These are phyloP conservation scores for Inosperma sp. DNA, from an alignment of 768 basidiomycete genomes.

Conservation along the genomic window DNA sequence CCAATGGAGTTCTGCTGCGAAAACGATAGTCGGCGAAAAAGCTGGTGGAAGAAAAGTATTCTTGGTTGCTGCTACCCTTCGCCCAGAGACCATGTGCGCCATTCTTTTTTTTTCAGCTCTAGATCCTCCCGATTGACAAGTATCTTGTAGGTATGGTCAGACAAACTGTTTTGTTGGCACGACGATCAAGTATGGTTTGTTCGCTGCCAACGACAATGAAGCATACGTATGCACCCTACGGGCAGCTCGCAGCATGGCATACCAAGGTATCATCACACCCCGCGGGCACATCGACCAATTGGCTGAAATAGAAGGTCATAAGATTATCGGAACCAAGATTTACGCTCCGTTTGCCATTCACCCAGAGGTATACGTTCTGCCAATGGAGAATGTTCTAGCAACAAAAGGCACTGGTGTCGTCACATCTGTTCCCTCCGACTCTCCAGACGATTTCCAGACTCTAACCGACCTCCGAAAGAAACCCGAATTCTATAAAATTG, in stretches of 20 bases:
- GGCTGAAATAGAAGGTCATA: conserved; percentile 70
- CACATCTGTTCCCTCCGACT: conserved; percentile 96
- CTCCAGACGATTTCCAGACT: conserved; percentile 93
- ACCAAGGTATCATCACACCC: conserved; percentile 76
- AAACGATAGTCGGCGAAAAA: conserved; percentile 57
- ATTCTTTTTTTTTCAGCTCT: conserved; percentile 4
- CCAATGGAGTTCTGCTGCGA: conserved; percentile 73
- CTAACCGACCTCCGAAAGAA: conserved; percentile 92
- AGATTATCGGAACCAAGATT: conserved; percentile 84
- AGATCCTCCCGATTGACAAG: conserved; percentile 10
- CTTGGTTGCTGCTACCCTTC: conserved; percentile 92
- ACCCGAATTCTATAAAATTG: conserved; percentile 92
- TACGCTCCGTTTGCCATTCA: conserved; percentile 80
- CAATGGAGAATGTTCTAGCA: conserved; percentile 98
- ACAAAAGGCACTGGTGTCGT: conserved; percentile 99
- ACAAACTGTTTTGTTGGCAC: conserved; percentile 97
- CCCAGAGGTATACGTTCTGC: conserved; percentile 89
- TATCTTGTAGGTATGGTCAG: conserved; percentile 77
- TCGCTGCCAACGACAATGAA: conserved; percentile 79
- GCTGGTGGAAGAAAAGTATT: conserved; percentile 78
- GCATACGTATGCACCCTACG: conserved; percentile 87
- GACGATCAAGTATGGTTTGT: conserved; percentile 86
- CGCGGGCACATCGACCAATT: conserved; percentile 73
- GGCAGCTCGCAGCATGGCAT: conserved; percentile 96
- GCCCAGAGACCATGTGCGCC: conserved; percentile 92